Percentiles rank a stretch among this genome's conserved stretches.
phyloP scores from a whole-genome alignment of 768 basidiomycete species.

The Kwoniella heveanensis region DNA sequence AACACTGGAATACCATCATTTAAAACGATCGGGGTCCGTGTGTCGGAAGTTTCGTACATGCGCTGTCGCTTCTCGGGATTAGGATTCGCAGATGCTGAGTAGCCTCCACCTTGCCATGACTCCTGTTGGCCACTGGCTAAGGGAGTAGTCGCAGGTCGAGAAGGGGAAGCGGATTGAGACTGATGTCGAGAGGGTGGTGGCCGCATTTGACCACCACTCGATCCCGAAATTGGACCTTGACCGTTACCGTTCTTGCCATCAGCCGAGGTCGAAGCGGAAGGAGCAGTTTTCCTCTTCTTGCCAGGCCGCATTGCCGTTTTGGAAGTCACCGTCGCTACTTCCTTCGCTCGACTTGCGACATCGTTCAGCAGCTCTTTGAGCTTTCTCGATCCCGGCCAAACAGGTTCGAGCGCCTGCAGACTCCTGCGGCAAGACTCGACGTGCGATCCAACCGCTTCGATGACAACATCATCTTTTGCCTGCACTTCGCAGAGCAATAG shows the following conservation, averaged over 20 bases:
- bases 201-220: conserved; percentile 11
- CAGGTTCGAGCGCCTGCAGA: conserved; percentile 45
- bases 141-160: conserved; percentile 1
- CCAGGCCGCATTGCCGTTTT: background rate
- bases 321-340: conserved; percentile 19
- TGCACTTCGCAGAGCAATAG: conserved; percentile 51
- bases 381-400: conserved; percentile 50
- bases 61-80: conserved; percentile 18
- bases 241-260: background rate
- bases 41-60: conserved; percentile 46
- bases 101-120: conserved; percentile 7
- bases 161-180: conserved; percentile 8
- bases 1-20: conserved; percentile 1
- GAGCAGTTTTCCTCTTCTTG: conserved; percentile 25
- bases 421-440: conserved; percentile 39
- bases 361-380: conserved; percentile 48
- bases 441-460: conserved; percentile 44
- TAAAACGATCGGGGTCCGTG: conserved; percentile 25
- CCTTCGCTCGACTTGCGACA: conserved; percentile 39
- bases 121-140: background rate
- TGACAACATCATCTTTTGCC: conserved; percentile 46
- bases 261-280: background rate
- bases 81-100: background rate
- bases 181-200: conserved; percentile 13
- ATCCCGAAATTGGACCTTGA: background rate